Evolutionary conservation across 495 filamentous ascomycete species (phyloP).

Genomic region (Talaromyces nanjingensis): DNA sequence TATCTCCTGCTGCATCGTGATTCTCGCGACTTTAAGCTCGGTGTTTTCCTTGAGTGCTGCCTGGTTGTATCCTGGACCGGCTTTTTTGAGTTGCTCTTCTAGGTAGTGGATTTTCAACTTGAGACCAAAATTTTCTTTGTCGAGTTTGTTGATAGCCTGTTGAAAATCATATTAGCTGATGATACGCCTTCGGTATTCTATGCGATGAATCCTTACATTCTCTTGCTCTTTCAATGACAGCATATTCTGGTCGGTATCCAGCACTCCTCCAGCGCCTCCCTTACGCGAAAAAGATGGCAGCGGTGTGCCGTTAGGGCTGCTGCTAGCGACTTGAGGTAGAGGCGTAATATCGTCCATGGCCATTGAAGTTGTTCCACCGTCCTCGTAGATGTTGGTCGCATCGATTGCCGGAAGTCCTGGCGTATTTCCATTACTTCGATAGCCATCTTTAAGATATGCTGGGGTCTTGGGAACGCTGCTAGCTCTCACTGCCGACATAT

Average conservation of each 20-base stretch:
- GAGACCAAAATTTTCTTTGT: conserved; percentile 92
- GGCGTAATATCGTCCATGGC: conserved; percentile 51
- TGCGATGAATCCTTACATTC: conserved; percentile 45
- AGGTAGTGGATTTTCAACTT: conserved; percentile 97
- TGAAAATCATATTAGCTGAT: neutral
- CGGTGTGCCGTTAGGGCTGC: conserved; percentile 75
- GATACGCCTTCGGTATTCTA: neutral
- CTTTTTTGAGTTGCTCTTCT: conserved; percentile 76
- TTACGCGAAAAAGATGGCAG: conserved; percentile 57
- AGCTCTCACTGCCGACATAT: conserved; percentile 43
- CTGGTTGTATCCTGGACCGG: conserved; percentile 81
- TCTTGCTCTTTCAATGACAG: conserved; percentile 91
- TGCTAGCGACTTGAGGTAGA: conserved; percentile 64
- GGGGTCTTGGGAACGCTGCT: conserved; percentile 61
- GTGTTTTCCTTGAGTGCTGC: conserved; percentile 87
- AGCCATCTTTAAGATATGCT: conserved; percentile 52
- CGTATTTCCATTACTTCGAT: conserved; percentile 54
- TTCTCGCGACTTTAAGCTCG: conserved; percentile 83
- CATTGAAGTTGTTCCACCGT: conserved; percentile 50
- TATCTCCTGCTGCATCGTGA: conserved; percentile 82
- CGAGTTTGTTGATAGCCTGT: conserved; percentile 81
- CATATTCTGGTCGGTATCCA: conserved; percentile 72
- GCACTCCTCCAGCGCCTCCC: conserved; percentile 48
- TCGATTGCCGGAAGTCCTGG: conserved; percentile 53
- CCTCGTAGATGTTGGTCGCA: conserved; percentile 62